A percentile compares a stretch with the other conserved stretches of the same genome.
These are phyloP conservation scores for Suillus subluteus DNA, from an alignment of 768 basidiomycete species.

Conservation along the genomic window DNA sequence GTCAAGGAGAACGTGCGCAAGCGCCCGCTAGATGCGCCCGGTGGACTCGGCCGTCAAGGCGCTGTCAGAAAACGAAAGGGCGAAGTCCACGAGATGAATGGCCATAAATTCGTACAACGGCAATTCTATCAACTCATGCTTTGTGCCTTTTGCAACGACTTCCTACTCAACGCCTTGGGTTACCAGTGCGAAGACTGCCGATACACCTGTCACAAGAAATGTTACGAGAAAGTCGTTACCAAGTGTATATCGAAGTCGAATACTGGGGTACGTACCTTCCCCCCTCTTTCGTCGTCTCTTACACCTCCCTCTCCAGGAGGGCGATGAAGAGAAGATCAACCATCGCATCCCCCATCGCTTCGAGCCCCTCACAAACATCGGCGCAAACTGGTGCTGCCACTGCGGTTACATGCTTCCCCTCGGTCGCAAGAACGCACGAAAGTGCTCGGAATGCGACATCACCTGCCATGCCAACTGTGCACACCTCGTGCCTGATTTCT, in stretches of 20 bases:
- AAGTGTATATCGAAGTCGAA: constrained; percentile 99
- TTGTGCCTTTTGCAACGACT: constrained; percentile 97
- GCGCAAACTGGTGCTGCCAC: constrained; percentile 99
- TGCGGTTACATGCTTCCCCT: constrained; percentile 98
- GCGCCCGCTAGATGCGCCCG: constrained; percentile 88
- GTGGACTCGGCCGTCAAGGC: constrained; percentile 95
- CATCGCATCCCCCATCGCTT: constrained; percentile 99
- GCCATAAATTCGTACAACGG: constrained; percentile 95
- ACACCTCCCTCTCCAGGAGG: constrained; percentile 58
- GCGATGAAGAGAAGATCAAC: constrained; percentile 98
- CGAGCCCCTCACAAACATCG: constrained; percentile 94
- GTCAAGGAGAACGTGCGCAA: constrained; percentile 98
- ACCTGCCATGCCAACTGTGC: constrained; percentile 98
- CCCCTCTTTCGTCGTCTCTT: constrained; percentile 4
- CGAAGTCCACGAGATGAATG: constrained; percentile 99
- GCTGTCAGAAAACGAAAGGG: constrained; percentile 97
- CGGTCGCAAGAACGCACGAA: constrained; percentile 94
- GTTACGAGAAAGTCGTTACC: constrained; percentile 97
- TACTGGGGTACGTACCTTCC: constrained; percentile 69
- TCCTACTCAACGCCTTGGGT: constrained; percentile 95
- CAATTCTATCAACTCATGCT: constrained; percentile 99
- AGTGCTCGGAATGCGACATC: constrained; percentile 94
- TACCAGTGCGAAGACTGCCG: constrained; percentile 99
- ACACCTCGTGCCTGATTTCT: constrained; percentile 98
- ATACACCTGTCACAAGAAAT: constrained; percentile 99